A percentile compares a stretch with the other conserved stretches of the same genome.
Evolutionary conservation across 306 rosid species (phyloP).

Genomic region (Acacia melanoxylon): DNA sequence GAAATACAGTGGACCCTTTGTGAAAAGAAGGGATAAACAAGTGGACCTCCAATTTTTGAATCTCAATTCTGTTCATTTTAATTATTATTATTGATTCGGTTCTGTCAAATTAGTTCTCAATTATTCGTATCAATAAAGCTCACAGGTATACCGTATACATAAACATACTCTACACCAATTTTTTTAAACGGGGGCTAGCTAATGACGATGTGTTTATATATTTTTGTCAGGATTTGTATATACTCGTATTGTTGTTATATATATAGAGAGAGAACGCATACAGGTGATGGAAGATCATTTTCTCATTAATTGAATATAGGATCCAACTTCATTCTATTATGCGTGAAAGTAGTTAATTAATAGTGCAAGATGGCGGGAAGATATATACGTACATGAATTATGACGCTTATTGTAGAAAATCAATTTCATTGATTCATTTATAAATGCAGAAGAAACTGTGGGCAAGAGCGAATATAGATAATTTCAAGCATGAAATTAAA

Average conservation of each 20-base stretch:
- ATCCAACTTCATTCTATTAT: neutral
- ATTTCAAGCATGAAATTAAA: neutral
- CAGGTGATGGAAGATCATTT: neutral
- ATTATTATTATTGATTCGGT: neutral
- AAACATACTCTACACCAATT: no score
- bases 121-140: neutral
- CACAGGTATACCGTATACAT: neutral
- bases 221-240: no score
- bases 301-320: neutral
- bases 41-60: neutral
- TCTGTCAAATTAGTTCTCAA: neutral
- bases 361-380: neutral
- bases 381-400: no score
- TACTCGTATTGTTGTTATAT: no score
- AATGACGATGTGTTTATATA: no score
- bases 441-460: neutral
- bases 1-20: slow-evolving; percentile 15
- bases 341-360: neutral
- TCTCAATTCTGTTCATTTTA: neutral
- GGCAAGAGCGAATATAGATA: neutral
- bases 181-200: neutral
- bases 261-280: neutral
- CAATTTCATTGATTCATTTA: neutral
- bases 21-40: slow-evolving; percentile 14
- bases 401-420: neutral